Percentiles rank a stretch among this genome's conserved stretches.
phyloP scores from a whole-genome alignment of 2,329 filamentous ascomycete species.

The Xenosphaeropsis pyriputrescens region DNA sequence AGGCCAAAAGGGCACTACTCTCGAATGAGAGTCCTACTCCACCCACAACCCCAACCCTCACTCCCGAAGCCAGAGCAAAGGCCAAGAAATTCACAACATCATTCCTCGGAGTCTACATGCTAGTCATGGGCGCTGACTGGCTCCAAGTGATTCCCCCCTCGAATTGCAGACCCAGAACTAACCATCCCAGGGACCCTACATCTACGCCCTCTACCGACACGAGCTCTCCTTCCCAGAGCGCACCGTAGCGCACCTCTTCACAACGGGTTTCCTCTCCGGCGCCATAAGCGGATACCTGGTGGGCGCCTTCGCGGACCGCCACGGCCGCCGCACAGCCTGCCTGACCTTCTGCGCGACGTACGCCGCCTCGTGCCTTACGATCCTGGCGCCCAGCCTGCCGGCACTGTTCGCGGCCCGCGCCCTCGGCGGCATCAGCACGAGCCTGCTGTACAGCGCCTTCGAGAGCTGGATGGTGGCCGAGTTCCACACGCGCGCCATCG shows the following conservation, averaged over 20 bases:
- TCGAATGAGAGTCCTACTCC: no score
- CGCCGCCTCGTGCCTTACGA: conserved; percentile 34
- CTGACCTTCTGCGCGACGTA: conserved; percentile 38
- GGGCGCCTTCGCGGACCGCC: conserved; percentile 16
- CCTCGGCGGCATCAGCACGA: conserved; percentile 38
- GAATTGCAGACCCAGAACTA: neutral
- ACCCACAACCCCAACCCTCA: no score
- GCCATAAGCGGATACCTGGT: conserved; percentile 17
- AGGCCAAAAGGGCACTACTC: conserved; percentile 6
- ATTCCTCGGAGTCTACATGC: conserved; percentile 27
- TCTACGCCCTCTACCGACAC: conserved; percentile 18
- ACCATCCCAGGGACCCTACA: conserved; percentile 10
- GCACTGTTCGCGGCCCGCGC: conserved; percentile 35
- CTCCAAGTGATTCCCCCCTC: conserved; percentile 19
- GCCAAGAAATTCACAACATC: conserved; percentile 20
- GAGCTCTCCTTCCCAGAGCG: conserved; percentile 15
- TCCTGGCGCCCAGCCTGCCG: conserved; percentile 25
- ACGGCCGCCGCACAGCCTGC: conserved; percentile 31
- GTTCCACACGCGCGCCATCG: conserved; percentile 30
- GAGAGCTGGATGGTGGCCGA: conserved; percentile 49
- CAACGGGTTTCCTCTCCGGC: conserved; percentile 17
- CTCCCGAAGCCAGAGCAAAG: neutral
- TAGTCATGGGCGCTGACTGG: conserved; percentile 30
- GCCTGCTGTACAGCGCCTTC: conserved; percentile 41
- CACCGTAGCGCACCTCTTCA: conserved; percentile 15